Conservation (phyloP, 371 early-diverging fungal genomes). For the Syncephalastrum racemosum region DNA sequence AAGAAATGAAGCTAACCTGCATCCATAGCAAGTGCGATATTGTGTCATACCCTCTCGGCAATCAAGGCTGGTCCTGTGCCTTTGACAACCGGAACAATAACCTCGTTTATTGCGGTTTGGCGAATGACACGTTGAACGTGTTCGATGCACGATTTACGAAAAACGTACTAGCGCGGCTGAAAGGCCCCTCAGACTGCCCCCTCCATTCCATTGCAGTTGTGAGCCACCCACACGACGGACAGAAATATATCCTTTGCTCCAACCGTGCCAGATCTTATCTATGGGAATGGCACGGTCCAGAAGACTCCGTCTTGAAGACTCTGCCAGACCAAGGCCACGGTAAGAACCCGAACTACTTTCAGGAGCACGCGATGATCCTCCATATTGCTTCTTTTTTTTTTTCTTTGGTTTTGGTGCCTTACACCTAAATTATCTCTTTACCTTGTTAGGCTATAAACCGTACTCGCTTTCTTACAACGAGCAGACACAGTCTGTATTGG, state of each 20-base stretch:
- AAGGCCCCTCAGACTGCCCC: neutral
- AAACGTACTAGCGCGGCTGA: constrained; percentile 1
- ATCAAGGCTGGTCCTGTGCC: constrained; percentile 34
- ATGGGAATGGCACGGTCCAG: constrained; percentile 8
- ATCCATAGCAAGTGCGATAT: constrained; percentile 13
- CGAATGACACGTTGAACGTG: constrained; percentile 25
- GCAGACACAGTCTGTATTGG: neutral
- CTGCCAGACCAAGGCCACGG: constrained; percentile 8
- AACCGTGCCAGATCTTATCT: constrained; percentile 10
- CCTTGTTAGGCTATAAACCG: constrained; percentile 16
- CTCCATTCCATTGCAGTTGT: constrained; percentile 12
- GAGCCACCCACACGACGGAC: neutral
- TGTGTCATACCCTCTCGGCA: constrained; percentile 17
- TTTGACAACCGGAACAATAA: constrained; percentile 27
- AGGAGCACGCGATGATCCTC: too few species aligned
- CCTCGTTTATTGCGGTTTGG: constrained; percentile 37
- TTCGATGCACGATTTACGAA: constrained; percentile 44
- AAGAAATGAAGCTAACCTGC: constrained; percentile 15
- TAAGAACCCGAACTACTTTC: neutral
- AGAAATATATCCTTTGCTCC: constrained; percentile 12
- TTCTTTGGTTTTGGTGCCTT: neutral
- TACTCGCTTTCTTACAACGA: constrained; percentile 14
- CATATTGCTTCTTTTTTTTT: too few species aligned
- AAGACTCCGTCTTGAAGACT: constrained; percentile 1
- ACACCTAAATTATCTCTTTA: neutral